Conservation (phyloP, 2,329 filamentous ascomycete genomes). For the Clarireedia sp. region DNA sequence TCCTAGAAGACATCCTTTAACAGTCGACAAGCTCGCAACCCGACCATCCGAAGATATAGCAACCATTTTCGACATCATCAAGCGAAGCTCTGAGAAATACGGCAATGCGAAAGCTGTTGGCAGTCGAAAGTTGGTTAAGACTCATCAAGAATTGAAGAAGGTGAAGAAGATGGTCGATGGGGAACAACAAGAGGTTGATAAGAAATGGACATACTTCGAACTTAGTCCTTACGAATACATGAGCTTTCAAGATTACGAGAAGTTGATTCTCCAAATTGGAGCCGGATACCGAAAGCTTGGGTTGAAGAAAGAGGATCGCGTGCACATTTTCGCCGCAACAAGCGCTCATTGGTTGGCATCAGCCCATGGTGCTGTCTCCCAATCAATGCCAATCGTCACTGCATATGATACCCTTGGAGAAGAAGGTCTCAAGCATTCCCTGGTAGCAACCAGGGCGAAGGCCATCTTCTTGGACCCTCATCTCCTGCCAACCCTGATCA, state of each 20-base stretch:
- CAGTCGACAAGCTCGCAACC: conserved; percentile 48
- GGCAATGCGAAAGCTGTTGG: conserved; percentile 58
- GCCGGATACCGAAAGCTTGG: conserved; percentile 65
- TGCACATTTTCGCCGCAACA: conserved; percentile 75
- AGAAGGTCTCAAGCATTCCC: conserved; percentile 74
- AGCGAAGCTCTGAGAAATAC: conserved; percentile 53
- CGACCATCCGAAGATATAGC: conserved; percentile 41
- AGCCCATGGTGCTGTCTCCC: conserved; percentile 55
- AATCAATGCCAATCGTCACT: conserved; percentile 86
- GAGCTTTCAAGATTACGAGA: conserved; percentile 69
- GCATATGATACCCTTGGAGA: conserved; percentile 88
- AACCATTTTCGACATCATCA: conserved; percentile 52
- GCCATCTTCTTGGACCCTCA: conserved; percentile 83
- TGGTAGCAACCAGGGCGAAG: conserved; percentile 69
- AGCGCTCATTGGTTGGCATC: conserved; percentile 40
- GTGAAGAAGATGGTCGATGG: conserved; percentile 80
- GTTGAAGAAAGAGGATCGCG: conserved; percentile 52
- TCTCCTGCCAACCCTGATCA: conserved; percentile 53
- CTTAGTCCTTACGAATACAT: conserved; percentile 69
- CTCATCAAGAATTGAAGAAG: conserved; percentile 76
- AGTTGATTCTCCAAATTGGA: conserved; percentile 57
- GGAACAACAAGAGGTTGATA: conserved; percentile 68
- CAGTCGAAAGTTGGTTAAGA: conserved; percentile 62
- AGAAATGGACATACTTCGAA: conserved; percentile 82
- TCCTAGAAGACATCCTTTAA: conserved; percentile 50